A percentile compares a stretch with the other conserved stretches of the same genome.
Evolutionary conservation across 2,329 filamentous ascomycete species (phyloP).

Genomic region (Penicillium oxalicum): DNA sequence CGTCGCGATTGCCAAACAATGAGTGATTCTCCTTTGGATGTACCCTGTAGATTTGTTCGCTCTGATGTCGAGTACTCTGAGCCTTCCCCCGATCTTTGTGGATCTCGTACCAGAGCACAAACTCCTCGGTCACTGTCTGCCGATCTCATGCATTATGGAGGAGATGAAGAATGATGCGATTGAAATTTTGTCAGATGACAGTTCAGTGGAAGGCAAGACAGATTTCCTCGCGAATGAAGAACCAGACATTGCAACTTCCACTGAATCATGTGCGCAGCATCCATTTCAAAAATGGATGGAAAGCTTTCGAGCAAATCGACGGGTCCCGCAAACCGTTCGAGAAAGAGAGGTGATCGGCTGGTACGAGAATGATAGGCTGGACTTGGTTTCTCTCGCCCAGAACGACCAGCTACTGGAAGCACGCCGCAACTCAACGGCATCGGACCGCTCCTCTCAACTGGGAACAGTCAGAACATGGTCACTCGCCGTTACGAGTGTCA

Average conservation of each 20-base stretch:
- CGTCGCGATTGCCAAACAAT: conserved; percentile 16
- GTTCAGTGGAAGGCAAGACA: conserved; percentile 1
- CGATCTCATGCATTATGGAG: conserved; percentile 10
- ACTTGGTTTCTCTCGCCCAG: conserved; percentile 10
- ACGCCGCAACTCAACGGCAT: conserved; percentile 38
- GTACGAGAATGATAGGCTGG: conserved; percentile 23
- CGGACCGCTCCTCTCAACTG: conserved; percentile 74
- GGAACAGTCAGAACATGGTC: conserved; percentile 76
- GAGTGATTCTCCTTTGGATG: conserved; percentile 1
- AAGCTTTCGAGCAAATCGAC: conserved; percentile 29
- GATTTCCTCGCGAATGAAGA: conserved; percentile 5
- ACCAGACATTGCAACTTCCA: conserved; percentile 3
- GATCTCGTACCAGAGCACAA: background rate
- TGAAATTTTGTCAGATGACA: conserved; percentile 2
- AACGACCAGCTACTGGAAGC: background rate
- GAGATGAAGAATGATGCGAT: background rate
- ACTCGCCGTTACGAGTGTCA: conserved; percentile 67
- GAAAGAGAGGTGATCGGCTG: conserved; percentile 34
- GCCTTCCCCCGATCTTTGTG: conserved; percentile 1
- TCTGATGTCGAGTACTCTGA: background rate
- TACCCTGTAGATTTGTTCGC: conserved; percentile 3
- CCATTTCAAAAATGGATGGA: conserved; percentile 38
- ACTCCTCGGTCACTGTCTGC: background rate
- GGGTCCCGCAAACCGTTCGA: conserved; percentile 11
- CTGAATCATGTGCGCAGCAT: conserved; percentile 11